Evolutionary conservation across 177 flowering plant species (phyloP).

Genomic region (Vitis hybrid): DNA sequence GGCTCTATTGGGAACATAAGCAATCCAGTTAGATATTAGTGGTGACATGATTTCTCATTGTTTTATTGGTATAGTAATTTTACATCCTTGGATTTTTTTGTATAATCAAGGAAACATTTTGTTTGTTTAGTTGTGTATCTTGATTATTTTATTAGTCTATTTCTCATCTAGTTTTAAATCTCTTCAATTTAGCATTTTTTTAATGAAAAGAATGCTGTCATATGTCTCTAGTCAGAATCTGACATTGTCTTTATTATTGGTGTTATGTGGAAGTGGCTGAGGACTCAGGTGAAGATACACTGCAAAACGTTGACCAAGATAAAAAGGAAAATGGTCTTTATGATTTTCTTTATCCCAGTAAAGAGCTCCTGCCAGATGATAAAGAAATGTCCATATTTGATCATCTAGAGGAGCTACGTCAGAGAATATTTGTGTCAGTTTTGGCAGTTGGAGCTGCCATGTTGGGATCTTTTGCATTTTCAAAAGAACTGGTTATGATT

Average conservation of each 20-base stretch:
- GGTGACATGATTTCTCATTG: not conserved
- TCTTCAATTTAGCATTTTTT: not conserved
- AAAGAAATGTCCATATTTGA: slow-evolving; percentile 91
- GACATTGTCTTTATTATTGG: slow-evolving; percentile 11
- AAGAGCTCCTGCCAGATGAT: slow-evolving; percentile 95
- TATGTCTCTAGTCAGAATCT: not conserved
- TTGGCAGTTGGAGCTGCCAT: slow-evolving; percentile 89
- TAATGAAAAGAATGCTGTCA: not conserved
- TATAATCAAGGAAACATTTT: not conserved
- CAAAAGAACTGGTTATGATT: slow-evolving; percentile 71
- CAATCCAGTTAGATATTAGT: not conserved
- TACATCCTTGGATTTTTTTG: not conserved
- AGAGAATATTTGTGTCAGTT: slow-evolving; percentile 82
- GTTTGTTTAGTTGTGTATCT: not conserved
- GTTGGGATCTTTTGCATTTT: slow-evolving; percentile 82
- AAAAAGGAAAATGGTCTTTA: slow-evolving; percentile 47
- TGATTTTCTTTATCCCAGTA: slow-evolving; percentile 77
- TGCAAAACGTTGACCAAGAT: slow-evolving; percentile 33
- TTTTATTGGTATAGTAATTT: not conserved
- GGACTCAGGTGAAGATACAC: slow-evolving; percentile 21
- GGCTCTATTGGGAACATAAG: too few relatives aligned
- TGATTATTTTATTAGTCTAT: not conserved
- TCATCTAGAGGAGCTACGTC: slow-evolving; percentile 93
- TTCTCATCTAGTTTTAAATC: not conserved
- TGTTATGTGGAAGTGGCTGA: slow-evolving; percentile 29